A percentile compares a stretch with the other conserved stretches of the same genome.
phyloP scores from a whole-genome alignment of 768 basidiomycete genomes.

The Russula griseocarnosa region DNA sequence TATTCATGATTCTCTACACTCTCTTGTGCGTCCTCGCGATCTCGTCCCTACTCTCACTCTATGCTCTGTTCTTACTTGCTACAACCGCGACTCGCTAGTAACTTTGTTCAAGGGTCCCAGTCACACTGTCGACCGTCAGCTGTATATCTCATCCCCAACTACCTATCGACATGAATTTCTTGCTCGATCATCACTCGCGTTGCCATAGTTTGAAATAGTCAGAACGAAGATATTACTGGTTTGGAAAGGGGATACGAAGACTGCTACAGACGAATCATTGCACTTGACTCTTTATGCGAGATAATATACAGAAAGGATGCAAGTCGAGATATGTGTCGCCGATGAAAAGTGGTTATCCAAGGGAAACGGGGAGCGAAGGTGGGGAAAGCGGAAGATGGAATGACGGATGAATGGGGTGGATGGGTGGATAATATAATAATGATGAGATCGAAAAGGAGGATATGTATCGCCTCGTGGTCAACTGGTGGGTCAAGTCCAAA shows the following conservation, averaged over 20 bases:
- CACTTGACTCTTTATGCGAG: conserved; percentile 6
- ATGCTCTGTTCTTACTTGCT: too few relatives aligned
- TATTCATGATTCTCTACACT: too few relatives aligned
- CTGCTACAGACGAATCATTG: conserved; percentile 1
- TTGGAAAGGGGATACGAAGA: not conserved
- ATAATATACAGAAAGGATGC: conserved; percentile 15
- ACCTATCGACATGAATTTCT: not conserved
- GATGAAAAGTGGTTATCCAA: not conserved
- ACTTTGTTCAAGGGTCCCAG: too few relatives aligned
- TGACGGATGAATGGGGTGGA: conserved; percentile 3
- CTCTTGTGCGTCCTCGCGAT: too few relatives aligned
- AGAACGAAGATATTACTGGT: not conserved
- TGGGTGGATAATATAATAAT: conserved; percentile 1
- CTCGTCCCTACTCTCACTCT: too few relatives aligned
- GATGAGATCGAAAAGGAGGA: conserved; percentile 1
- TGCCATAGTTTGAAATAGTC: not conserved
- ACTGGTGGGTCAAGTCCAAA: not conserved
- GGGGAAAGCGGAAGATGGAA: not conserved
- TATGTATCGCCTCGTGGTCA: not conserved
- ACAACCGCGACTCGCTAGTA: too few relatives aligned
- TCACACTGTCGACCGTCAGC: not conserved
- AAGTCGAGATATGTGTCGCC: not conserved
- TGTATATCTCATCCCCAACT: not conserved
- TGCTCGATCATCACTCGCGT: not conserved
- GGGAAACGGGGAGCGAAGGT: not conserved